phyloP scores from a whole-genome alignment of 768 basidiomycete species.

The Termitomyces sp. region DNA sequence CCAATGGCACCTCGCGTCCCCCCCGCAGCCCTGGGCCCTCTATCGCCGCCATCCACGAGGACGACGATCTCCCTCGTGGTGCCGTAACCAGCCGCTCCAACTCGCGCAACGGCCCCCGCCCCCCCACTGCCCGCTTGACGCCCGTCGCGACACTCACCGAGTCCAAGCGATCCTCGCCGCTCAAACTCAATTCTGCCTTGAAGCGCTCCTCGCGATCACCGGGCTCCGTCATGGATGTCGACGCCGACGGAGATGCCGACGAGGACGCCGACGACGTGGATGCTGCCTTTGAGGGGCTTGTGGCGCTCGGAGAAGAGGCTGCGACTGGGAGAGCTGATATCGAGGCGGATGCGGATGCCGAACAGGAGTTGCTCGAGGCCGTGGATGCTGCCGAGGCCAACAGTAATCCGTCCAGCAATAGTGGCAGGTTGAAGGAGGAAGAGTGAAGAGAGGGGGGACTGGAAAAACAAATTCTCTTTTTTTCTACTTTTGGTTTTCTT shows the following conservation, averaged over 20 bases:
- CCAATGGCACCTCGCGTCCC: slow-evolving; percentile 2
- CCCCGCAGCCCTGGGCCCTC: slow-evolving; percentile 10
- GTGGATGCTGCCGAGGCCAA: slow-evolving; percentile 45
- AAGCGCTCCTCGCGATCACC: slow-evolving; percentile 10
- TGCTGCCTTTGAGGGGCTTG: slow-evolving; percentile 18
- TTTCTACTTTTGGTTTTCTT: neutral
- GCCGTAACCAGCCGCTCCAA: slow-evolving; percentile 7
- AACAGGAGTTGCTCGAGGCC: slow-evolving; percentile 45
- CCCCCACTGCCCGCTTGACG: neutral
- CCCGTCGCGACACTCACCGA: neutral
- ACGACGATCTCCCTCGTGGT: neutral
- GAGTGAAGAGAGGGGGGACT: neutral
- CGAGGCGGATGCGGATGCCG: slow-evolving; percentile 26
- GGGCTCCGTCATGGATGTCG: slow-evolving; percentile 18
- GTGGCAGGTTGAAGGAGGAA: slow-evolving; percentile 20
- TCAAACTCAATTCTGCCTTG: slow-evolving; percentile 12
- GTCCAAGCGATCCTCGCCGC: slow-evolving; percentile 1
- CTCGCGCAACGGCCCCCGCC: slow-evolving; percentile 8
- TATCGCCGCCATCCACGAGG: neutral
- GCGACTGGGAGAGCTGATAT: slow-evolving; percentile 2
- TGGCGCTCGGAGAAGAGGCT: slow-evolving; percentile 8
- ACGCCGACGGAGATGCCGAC: slow-evolving; percentile 27
- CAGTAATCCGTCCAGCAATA: slow-evolving; percentile 23
- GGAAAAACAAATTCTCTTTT: neutral
- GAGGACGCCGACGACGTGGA: slow-evolving; percentile 33